phyloP scores from a whole-genome alignment of 345 rosid genomes.

The Ceriops zippeliana region DNA sequence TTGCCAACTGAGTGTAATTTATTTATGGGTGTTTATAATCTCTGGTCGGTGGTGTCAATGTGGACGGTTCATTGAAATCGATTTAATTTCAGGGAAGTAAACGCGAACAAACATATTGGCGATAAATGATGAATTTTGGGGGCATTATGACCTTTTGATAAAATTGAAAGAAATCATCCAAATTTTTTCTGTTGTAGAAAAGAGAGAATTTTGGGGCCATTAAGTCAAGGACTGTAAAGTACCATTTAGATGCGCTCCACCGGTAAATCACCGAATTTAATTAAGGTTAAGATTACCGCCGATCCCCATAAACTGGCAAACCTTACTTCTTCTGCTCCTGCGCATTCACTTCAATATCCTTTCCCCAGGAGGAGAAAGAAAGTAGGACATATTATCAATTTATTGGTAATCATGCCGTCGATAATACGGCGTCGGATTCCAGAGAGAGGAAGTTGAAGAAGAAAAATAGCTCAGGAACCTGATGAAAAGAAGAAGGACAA shows the following conservation, averaged over 20 bases:
- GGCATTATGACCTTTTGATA: too few species aligned
- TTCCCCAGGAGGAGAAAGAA: slow-evolving; percentile 35
- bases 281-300: slow-evolving; percentile 7
- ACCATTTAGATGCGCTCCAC: slow-evolving; percentile 14
- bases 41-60: too few species aligned
- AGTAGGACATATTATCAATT: not conserved
- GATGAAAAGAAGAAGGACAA: slow-evolving; percentile 18
- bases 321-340: slow-evolving; percentile 29
- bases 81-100: too few species aligned
- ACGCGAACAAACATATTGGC: too few species aligned
- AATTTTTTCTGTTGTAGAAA: too few species aligned
- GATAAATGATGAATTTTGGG: too few species aligned
- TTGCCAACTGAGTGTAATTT: too few species aligned
- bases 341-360: slow-evolving; percentile 16
- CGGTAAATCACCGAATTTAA: slow-evolving; percentile 10
- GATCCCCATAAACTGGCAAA: slow-evolving; percentile 27
- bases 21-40: too few species aligned
- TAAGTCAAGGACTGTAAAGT: too few species aligned
- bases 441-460: slow-evolving; percentile 72
- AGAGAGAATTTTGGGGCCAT: too few species aligned
- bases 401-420: slow-evolving; percentile 51
- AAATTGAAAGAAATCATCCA: too few species aligned
- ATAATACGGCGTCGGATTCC: slow-evolving; percentile 21
- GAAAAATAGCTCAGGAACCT: slow-evolving; percentile 38
- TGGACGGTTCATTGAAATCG: too few species aligned